Base-by-base conservation (phyloP, 2,329 filamentous ascomycete species). In the Aurifilum marmelostoma region DNA sequence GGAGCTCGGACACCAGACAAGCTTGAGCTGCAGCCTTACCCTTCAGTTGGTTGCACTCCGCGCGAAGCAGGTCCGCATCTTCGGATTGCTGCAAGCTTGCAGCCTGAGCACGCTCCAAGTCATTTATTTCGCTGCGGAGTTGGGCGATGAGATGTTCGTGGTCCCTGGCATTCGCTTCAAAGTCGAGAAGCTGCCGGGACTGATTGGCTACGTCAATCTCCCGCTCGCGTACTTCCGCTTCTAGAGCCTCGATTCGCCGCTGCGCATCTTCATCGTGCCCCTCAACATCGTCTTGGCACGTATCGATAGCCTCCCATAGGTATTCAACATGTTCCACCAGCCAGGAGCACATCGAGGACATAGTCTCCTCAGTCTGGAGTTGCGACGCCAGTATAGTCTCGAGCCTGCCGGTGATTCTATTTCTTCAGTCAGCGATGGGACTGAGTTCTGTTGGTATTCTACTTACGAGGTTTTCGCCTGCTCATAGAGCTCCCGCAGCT, bases 21-120 rank as follows among this genome's bases (percentile, higher is more conserved):
- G 59, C 29, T 56, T 73, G 75, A 16, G 66, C 65, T 21, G 67
- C 41, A 14, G 75, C 24, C 2, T 75, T 72, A 18, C 69, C 68
- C 52, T 59, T 71, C 41, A 76, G 52, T 37, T 63, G 59, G 1
- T 61, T 37, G n/a, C 60, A 69, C 32, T 75, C 71, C 21, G 47
- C 18, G 5, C 54, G 65, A 24, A 71, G 67, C 21, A 14, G 60
- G 32, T 29, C 63, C 58, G 47, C 41, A 14, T 72, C 66, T 8
- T 69, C 66, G 5, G 71, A 56, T 32, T 74, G 60, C 27, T 52
- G 60, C 14, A 67, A 34, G 21, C 39, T 52, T 6, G 63, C 27
- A 2, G 62, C 67, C 11, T 71, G 67, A 18, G 61, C 64, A 58
- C 43, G 60, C 24, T 75, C 72, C 16, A 76, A 70, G 29, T 73